Base-by-base conservation (phyloP, 495 filamentous ascomycete species). In the Aspergillus ellipticus region DNA sequence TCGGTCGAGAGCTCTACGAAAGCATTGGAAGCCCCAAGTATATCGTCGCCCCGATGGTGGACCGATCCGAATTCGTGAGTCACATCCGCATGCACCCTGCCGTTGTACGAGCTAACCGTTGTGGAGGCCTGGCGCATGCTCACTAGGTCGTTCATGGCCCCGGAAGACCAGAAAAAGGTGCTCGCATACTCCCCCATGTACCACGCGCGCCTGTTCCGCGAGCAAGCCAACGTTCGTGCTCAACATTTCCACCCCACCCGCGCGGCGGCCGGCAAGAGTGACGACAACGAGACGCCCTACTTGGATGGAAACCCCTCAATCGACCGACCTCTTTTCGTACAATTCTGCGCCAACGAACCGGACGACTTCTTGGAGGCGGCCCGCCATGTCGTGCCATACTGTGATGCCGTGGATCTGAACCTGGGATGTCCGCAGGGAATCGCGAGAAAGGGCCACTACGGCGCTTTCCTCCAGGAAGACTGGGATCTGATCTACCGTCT, bases 381-480 rank as follows among this genome's bases (percentile, higher is more conserved):
- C 3, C 76, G 80, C 20, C 76, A 87, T 49, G 90, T 89, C 0
- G 82, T 85, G 3, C 88, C 89, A 0, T 88, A 89, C 72, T 96
- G 92, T 66, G 94, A 99, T 65, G 94, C 92, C 2, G 89, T 99
- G 8, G 95, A 99, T 68, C 74, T 99, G 59, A 99, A 99, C 66
- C 80, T 99, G 1, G 94, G 94, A n/a, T 99, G 94, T 74, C 94
- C 94, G 2, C 94, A 99, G 65, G 92, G 92, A 2, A 99, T 99
- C 54, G 94, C 94, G 29, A 81, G 80, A 61, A 89, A 85, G 63
- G 94, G 94, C 4, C 85, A 89, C 63, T 99, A 99, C 64, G 94
- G 94, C 8, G 85, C 92, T 9, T 98, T 96, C 64, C 72, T 99
- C 39, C 94, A 99, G 65, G 94, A 99, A 68, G 88, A 97, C 55